Percentiles rank a stretch among this genome's conserved stretches.
Conservation (phyloP, 495 filamentous ascomycete genomes). For the Podospora conica region DNA sequence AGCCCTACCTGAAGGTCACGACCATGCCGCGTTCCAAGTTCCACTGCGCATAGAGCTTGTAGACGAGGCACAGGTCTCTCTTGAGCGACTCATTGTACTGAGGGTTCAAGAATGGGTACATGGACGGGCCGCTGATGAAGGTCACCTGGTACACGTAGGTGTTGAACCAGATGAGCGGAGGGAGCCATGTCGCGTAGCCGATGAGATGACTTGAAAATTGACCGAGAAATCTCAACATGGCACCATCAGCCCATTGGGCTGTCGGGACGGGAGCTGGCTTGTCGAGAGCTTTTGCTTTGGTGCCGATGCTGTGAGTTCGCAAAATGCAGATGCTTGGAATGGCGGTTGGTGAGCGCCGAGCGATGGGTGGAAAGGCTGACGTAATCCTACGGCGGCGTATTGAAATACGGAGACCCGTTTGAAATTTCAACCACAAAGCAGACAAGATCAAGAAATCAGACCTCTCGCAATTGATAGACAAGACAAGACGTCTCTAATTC, state of each 20-base stretch:
- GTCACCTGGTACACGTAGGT: constrained; percentile 55
- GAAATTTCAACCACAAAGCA: too few relatives aligned
- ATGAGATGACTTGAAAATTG: constrained; percentile 43
- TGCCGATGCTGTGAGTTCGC: neutral
- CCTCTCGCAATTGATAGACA: too few relatives aligned
- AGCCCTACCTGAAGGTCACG: constrained; percentile 43
- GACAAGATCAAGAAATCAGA: too few relatives aligned
- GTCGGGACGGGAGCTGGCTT: neutral
- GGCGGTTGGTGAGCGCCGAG: too few relatives aligned
- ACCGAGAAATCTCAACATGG: constrained; percentile 23
- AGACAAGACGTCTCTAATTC: too few relatives aligned
- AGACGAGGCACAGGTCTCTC: constrained; percentile 48
- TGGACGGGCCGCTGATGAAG: constrained; percentile 61
- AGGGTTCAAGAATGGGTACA: constrained; percentile 72
- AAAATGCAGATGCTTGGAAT: neutral
- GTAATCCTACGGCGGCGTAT: too few relatives aligned
- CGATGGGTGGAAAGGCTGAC: too few relatives aligned
- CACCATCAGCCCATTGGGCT: constrained; percentile 33
- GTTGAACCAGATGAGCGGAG: constrained; percentile 59
- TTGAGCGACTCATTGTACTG: constrained; percentile 52
- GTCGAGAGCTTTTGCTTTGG: constrained; percentile 19
- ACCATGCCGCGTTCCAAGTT: constrained; percentile 48
- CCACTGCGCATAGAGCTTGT: constrained; percentile 41
- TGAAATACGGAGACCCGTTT: too few relatives aligned
- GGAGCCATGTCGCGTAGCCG: constrained; percentile 53